Evolutionary conservation across 768 basidiomycete species (phyloP).

Genomic region (Lentinula sp.): DNA sequence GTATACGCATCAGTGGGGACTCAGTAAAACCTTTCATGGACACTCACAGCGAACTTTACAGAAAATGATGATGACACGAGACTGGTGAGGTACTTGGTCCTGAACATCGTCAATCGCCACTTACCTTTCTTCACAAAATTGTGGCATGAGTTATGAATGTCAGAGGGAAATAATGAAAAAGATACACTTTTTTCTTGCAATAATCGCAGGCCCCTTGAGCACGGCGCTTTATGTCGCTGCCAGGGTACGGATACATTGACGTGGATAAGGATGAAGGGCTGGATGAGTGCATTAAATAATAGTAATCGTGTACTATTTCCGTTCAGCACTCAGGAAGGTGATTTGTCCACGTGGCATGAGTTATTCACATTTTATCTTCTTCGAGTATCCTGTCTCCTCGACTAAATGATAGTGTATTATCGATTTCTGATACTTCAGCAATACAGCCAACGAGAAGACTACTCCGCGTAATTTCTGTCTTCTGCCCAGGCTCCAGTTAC

Average conservation of each 20-base stretch:
- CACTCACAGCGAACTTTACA: too few species aligned
- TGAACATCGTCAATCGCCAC: not conserved
- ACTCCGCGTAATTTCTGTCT: not conserved
- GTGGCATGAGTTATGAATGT: too few species aligned
- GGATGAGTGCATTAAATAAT: not conserved
- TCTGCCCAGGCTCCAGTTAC: not conserved
- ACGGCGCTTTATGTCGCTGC: not conserved
- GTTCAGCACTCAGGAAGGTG: not conserved
- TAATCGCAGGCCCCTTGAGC: constrained; percentile 1
- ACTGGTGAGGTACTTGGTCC: not conserved
- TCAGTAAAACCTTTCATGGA: not conserved
- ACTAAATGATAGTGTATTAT: not conserved
- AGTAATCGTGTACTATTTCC: not conserved
- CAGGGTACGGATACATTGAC: not conserved
- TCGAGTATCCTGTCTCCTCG: not conserved
- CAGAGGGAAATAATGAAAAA: too few species aligned
- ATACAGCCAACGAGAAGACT: not conserved
- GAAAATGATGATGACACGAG: not conserved
- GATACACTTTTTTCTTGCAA: not conserved
- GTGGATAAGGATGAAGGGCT: not conserved
- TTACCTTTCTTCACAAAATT: not conserved
- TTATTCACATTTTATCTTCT: not conserved
- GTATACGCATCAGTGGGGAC: not conserved
- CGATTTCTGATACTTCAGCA: not conserved
- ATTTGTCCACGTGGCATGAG: not conserved